Evolutionary conservation across 2,329 filamentous ascomycete species (phyloP), one percentile per base, ranked within the genome.

Genomic region (Exserohilum turcica): DNA sequence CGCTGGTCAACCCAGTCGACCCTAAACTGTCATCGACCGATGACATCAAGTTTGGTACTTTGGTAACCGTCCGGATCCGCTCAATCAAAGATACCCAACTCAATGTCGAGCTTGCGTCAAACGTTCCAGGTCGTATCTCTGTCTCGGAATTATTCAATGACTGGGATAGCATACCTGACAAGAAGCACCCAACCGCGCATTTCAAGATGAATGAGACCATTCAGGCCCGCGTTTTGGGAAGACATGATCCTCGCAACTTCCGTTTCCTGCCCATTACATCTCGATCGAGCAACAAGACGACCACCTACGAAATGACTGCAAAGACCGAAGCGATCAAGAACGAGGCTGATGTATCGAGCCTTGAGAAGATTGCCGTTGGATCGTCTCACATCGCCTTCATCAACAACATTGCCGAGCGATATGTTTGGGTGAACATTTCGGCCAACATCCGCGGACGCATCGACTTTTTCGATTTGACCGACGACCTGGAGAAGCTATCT

Each of bases 191-290:
- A 1, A 79, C 97, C n/a, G 80, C 81, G 50, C 82, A 84, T 57
- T 95, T 96, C 76, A 83, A 85, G 57, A 79, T 82, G 44, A 89
- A 90, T 63, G 85, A 93, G 52, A 78, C 86, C 39, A 76, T 97
- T 27, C 78, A 84, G 12, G 92, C 92, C 33, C 89, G 87, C 67
- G 83, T 97, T 32, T 80, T 97, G 31, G 93, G 92, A 58, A 82
- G 95, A 28, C 93, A 97, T 70, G 92, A 97, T 76, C 90, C 92
- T 43, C 87, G 89, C 61, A 95, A 91, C 65, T 91, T 97, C 75
- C 87, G 89, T 39, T 99, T 96, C 78, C 80, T 99, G 36, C 92
- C 94, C 2, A 90, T 99, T 66, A 90, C 89, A 32, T 93, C 97
- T 76, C 85, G 92, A 47, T 86, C 86, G 42, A 86, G 86, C 50